A percentile compares a stretch with the other conserved stretches of the same genome.
phyloP scores from a whole-genome alignment of 2,329 filamentous ascomycete species.

The Colletotrichum musae region DNA sequence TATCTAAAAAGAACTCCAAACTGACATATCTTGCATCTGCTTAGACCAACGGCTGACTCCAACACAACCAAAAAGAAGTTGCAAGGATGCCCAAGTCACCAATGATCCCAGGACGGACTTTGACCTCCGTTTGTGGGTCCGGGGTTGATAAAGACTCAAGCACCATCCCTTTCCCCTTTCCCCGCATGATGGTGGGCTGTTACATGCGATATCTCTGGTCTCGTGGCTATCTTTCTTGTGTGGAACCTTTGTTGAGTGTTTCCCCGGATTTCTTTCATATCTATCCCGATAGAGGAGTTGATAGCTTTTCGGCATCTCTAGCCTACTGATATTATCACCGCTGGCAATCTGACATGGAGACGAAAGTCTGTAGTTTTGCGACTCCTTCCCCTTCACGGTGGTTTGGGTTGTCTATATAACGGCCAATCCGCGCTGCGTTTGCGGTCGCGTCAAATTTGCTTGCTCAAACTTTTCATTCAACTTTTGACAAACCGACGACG shows the following conservation, averaged over 20 bases:
- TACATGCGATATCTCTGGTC: not conserved
- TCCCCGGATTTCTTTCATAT: conserved; percentile 9
- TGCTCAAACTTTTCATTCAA: no score
- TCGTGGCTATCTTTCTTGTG: not conserved
- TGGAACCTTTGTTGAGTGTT: conserved; percentile 1
- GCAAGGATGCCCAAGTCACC: conserved; percentile 13
- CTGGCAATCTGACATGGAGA: no score
- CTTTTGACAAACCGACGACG: not conserved
- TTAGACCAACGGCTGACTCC: not conserved
- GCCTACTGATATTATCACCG: no score
- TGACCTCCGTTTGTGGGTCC: conserved; percentile 31
- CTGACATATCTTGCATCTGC: no score
- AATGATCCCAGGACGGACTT: not conserved
- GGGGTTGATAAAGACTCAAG: conserved; percentile 15
- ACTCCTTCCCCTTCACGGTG: no score
- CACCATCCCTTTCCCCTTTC: not conserved
- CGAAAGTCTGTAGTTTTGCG: no score
- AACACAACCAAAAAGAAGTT: not conserved
- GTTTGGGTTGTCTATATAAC: no score
- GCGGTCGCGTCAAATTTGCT: no score
- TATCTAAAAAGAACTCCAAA: conserved; percentile 12
- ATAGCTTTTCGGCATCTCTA: no score
- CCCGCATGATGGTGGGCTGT: conserved; percentile 14
- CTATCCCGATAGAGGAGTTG: not conserved
- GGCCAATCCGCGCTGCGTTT: no score